Conservation (phyloP, 208 protist genomes). For the Acanthamoeba royreba region DNA sequence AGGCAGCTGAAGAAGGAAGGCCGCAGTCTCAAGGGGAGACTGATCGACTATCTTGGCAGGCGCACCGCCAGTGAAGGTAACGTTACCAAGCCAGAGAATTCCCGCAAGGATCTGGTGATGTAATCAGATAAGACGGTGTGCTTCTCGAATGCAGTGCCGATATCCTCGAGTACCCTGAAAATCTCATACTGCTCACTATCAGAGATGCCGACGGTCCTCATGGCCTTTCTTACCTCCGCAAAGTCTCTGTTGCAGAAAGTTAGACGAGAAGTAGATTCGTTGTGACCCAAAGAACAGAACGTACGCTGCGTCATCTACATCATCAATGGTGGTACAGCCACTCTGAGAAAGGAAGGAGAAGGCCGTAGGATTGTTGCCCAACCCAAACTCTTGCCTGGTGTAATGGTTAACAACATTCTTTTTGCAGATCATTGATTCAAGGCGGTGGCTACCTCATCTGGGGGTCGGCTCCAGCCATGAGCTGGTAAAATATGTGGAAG, state of each 20-base stretch:
- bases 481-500: constrained; percentile 77
- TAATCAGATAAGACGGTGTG: not conserved
- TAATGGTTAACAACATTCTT: not conserved
- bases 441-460: not conserved
- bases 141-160: not conserved
- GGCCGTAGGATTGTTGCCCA: constrained; percentile 30
- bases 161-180: not conserved
- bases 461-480: not conserved
- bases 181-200: not conserved
- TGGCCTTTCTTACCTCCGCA: constrained; percentile 40
- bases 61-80: constrained; percentile 81
- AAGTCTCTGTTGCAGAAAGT: not conserved
- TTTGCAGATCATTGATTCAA: too few relatives aligned
- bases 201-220: constrained; percentile 51
- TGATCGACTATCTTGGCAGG: constrained; percentile 56
- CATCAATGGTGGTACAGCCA: constrained; percentile 54
- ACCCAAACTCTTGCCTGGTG: not conserved
- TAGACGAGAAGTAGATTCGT: not conserved
- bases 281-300: not conserved
- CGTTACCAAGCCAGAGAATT: constrained; percentile 92
- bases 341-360: constrained; percentile 62
- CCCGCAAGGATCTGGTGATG: constrained; percentile 79
- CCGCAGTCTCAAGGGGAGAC: constrained; percentile 55
- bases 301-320: constrained; percentile 66
- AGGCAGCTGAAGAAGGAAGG: constrained; percentile 44